phyloP scores from a whole-genome alignment of 768 basidiomycete genomes.

The Multifurca ochricompacta region DNA sequence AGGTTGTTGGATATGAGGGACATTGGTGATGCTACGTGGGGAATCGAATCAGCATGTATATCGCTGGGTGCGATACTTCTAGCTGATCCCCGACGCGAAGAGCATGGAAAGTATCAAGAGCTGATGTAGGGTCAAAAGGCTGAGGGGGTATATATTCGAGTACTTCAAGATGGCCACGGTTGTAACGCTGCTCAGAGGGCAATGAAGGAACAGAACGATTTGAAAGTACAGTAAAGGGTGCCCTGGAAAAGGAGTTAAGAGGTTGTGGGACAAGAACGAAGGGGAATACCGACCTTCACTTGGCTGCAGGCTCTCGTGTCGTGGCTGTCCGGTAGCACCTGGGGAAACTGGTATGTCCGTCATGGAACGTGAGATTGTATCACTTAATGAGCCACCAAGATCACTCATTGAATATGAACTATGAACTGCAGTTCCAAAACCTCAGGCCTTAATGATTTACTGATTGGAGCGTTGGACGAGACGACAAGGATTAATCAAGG shows the following conservation, averaged over 20 bases:
- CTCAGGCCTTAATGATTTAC: not conserved
- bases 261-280: not conserved
- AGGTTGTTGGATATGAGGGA: constrained; percentile 31
- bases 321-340: not conserved
- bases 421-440: too few species aligned
- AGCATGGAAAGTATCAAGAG: constrained; percentile 45
- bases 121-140: constrained; percentile 38
- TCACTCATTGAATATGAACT: constrained; percentile 1
- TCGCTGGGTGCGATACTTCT: constrained; percentile 21
- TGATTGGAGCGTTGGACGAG: too few species aligned
- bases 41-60: constrained; percentile 39
- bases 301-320: not conserved
- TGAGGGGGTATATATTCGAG: not conserved
- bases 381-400: not conserved
- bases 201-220: constrained; percentile 15
- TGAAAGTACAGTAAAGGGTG: not conserved
- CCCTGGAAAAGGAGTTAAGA: constrained; percentile 6
- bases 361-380: constrained; percentile 6
- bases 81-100: constrained; percentile 43
- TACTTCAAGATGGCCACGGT: not conserved
- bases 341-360: not conserved
- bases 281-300: constrained; percentile 2
- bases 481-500: not conserved
- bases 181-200: constrained; percentile 8
- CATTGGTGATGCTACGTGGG: constrained; percentile 52